Conservation (phyloP, 192 early-diverging fungal genomes). For the Coemansia biformis region DNA sequence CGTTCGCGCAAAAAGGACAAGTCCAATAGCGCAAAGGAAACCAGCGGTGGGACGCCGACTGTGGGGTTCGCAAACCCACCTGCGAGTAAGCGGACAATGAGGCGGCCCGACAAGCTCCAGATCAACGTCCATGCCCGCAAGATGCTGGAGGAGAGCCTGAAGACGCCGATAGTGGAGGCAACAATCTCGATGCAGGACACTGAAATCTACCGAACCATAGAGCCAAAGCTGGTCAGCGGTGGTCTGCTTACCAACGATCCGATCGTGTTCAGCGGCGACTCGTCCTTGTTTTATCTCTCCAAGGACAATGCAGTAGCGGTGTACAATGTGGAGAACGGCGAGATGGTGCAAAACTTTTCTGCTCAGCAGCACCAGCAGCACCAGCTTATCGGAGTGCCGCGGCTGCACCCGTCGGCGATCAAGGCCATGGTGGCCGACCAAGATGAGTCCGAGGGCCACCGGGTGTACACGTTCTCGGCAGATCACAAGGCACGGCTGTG, state of each 20-base stretch:
- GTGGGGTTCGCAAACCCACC: no score
- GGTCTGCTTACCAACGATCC: slow-evolving; percentile 32
- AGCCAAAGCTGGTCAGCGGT: slow-evolving; percentile 37
- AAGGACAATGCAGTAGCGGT: slow-evolving; percentile 44
- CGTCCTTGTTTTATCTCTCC: slow-evolving; percentile 38
- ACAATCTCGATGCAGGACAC: slow-evolving; percentile 21
- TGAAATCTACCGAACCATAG: slow-evolving; percentile 19
- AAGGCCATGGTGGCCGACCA: slow-evolving; percentile 28
- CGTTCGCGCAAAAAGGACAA: neutral
- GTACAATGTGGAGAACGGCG: slow-evolving; percentile 43
- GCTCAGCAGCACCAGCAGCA: slow-evolving; percentile 1
- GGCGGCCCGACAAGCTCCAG: slow-evolving; percentile 14
- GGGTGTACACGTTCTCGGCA: slow-evolving; percentile 38
- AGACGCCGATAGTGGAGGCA: slow-evolving; percentile 25
- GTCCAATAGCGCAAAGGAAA: neutral
- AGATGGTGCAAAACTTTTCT: slow-evolving; percentile 47
- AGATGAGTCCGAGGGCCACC: slow-evolving; percentile 1
- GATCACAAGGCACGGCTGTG: slow-evolving; percentile 26
- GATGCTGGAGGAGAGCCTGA: slow-evolving; percentile 8
- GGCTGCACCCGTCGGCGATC: slow-evolving; percentile 10
- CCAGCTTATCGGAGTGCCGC: no score
- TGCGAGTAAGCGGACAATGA: slow-evolving; percentile 1
- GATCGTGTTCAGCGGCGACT: slow-evolving; percentile 44
- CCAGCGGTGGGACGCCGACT: neutral
- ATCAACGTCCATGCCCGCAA: slow-evolving; percentile 3